Base-by-base conservation (phyloP, 257 asterid species). In the Anisodus tanguticus region DNA sequence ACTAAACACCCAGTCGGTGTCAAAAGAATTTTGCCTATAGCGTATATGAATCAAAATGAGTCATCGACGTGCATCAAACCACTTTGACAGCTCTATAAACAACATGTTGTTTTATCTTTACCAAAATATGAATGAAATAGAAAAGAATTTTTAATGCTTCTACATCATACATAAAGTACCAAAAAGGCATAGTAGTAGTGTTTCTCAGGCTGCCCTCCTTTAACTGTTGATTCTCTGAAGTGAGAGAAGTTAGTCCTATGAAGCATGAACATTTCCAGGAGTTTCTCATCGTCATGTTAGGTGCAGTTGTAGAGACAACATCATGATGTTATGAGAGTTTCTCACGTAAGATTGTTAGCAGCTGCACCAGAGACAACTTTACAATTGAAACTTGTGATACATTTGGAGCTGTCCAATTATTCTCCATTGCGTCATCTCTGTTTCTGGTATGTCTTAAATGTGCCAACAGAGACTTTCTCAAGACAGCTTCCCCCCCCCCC, bases 351-450 rank as follows among this genome's bases (percentile, higher is more conserved):
- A 39, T 15, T 69, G 53, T 69, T 69, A 39, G 54, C 0, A 1
- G 77, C 54, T 39, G 54, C 39, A 15, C 12, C 51, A 15, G 54
- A 69, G 54, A 69, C 45, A 41, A 41, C 53, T 41, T 69, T 69
- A 69, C 53, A 69, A 69, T 69, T 69, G 53, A 69, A 69, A 39
- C 31, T 69, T 69, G 53, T 69, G 77, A 69, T 69, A 69, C 77
- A 69, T 69, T 26, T 69, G 26, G 77, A 39, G 53, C 77, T 69
- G 77, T 69, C 19, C 31, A 69, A 69, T 69, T 37, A 39, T 69
- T 26, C 53, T 68, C 51, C 77, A 68, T 2, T 39, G 13, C 53
- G 15, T 68, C 77, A 15, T 68, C 77, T 68, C 26, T 16, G 6
- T 39, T 39, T 68, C 53, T 68, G 0, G 77, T 26, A 39, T 15